Evolutionary conservation across 148 eudicot genomes (phyloP).

Genomic region (Dianthus caryophyllus): DNA sequence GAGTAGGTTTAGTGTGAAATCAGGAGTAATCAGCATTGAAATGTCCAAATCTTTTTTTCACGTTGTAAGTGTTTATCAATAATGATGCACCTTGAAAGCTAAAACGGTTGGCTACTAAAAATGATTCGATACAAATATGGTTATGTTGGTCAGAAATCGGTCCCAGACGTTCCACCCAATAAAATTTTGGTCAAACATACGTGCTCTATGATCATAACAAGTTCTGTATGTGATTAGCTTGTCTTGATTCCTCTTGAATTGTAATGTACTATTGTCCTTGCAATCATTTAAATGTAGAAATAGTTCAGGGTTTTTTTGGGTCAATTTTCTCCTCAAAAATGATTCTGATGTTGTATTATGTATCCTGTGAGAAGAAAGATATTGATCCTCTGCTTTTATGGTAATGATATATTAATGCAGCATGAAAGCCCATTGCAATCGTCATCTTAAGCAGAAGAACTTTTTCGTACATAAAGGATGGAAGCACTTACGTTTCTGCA

Average conservation of each 20-base stretch:
- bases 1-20: no score
- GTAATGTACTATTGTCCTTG: no score
- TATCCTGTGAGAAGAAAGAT: neutral
- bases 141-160: no score
- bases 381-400: neutral
- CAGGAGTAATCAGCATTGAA: no score
- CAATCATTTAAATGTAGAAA: neutral
- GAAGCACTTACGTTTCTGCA: conserved; percentile 24
- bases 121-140: no score
- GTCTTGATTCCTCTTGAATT: neutral
- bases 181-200: no score
- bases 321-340: neutral
- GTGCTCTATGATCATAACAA: no score
- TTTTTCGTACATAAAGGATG: conserved; percentile 17
- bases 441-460: conserved; percentile 7
- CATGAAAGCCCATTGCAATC: conserved; percentile 3
- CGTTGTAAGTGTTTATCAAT: no score
- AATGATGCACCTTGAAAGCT: no score
- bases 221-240: neutral
- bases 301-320: neutral
- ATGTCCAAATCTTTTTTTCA: no score
- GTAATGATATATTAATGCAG: conserved; percentile 10
- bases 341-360: neutral
- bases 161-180: no score
- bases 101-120: no score